Evolutionary conservation across 2,329 filamentous ascomycete genomes (phyloP), one percentile per base, ranked within the genome.

Genomic region (Exophiala bonariae): DNA sequence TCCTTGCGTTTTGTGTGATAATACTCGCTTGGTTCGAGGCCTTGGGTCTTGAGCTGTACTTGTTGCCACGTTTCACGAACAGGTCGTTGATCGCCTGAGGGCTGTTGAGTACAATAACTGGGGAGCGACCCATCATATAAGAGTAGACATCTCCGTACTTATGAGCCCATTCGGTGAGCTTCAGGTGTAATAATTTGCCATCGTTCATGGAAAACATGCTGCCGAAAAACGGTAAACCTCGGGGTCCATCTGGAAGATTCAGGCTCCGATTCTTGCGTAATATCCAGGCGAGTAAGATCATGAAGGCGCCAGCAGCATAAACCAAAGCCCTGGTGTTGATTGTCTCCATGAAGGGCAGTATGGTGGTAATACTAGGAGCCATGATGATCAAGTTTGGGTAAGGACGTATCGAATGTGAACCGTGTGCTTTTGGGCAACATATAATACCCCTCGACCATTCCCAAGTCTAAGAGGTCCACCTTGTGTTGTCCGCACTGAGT

Each of bases 81-180:
- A 51, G 44, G 13, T 51, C 48, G 16, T 47, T 35, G 44, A 51
- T 28, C 10, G 48, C 39, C 9, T 35, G 22, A 19, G 38, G 43
- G 22, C 48, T 51, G 44, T 41, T 51, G 18, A 51, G 30, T 18
- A 51, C 48, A 36, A 51, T 31, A 17, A 51, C 39, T 10, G 30
- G 40, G 30, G 43, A 31, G 18, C 31, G 13, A 17, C 48, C 48
- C 44, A 47, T 30, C 18, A 39, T 47, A 33, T 33, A 36, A 4
- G 39, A 51, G 40, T 41, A 51, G 34, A 51, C 47, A 22, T 51
- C 48, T 14, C 48, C 48, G 33, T 51, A 51, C 33, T 37, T 14
- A 10, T 14, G 42, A 17, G 35, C 32, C 26, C 40, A 38, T 10
- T 33, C 36, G 19, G 37, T 41, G 10, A 50, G 43, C 17, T 47